Percentiles rank a stretch among this genome's conserved stretches.
These are phyloP conservation scores for Peronospora belbahrii DNA, from an alignment of 352 stramenopile species.

Conservation along the genomic window DNA sequence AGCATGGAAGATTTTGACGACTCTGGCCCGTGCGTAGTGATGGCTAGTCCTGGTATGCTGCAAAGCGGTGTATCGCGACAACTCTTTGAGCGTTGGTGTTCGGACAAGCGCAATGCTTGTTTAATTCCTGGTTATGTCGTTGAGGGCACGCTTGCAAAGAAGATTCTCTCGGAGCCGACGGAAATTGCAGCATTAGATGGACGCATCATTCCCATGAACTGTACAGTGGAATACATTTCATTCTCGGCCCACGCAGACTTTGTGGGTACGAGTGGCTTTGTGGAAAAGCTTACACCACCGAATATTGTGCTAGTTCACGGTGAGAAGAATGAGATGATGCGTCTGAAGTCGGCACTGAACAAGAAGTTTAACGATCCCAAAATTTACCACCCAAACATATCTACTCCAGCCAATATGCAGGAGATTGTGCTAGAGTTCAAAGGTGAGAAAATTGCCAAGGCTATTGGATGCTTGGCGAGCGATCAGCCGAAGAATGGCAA, in stretches of 20 bases:
- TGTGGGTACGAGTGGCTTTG: conserved; percentile 93
- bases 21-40: conserved; percentile 96
- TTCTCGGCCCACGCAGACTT: conserved; percentile 98
- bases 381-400: conserved; percentile 73
- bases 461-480: conserved; percentile 63
- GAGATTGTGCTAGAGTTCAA: conserved; percentile 86
- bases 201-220: conserved; percentile 91
- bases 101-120: conserved; percentile 96
- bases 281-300: conserved; percentile 89
- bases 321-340: conserved; percentile 97
- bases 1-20: conserved; percentile 96
- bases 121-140: conserved; percentile 99
- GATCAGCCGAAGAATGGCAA: conserved; percentile 71
- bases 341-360: conserved; percentile 88
- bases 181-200: conserved; percentile 93
- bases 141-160: conserved; percentile 96
- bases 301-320: conserved; percentile 95
- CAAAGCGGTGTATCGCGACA: conserved; percentile 96
- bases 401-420: conserved; percentile 82
- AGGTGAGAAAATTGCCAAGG: conserved; percentile 84
- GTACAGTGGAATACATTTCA: conserved; percentile 94
- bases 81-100: conserved; percentile 97
- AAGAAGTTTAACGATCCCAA: conserved; percentile 88
- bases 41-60: conserved; percentile 98
- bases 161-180: conserved; percentile 93